Evolutionary conservation across 1,284 basidiomycete genomes (phyloP).

Genomic region (Wallemia mellicola): DNA sequence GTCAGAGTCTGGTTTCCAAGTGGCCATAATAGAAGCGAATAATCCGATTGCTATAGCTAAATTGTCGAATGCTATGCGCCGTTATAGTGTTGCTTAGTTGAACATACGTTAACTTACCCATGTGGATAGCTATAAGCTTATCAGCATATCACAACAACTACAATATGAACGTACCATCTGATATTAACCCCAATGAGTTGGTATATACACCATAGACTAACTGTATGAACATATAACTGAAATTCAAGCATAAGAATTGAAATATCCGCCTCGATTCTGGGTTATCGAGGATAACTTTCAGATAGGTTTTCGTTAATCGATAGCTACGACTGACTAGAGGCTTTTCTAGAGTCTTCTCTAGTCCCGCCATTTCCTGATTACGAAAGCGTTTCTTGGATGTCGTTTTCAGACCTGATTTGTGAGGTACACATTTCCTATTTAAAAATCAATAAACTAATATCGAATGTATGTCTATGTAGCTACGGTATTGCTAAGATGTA

Average conservation of each 20-base stretch:
- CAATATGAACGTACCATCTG: slow-evolving; percentile 39
- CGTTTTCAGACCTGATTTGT: not conserved
- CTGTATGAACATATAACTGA: slow-evolving; percentile 84
- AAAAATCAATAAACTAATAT: too few species aligned
- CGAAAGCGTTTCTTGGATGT: too few species aligned
- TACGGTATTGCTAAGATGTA: too few species aligned
- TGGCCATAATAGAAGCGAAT: slow-evolving; percentile 88
- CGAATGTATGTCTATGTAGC: too few species aligned
- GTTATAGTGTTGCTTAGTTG: not conserved
- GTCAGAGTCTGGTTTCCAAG: slow-evolving; percentile 73
- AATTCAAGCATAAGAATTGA: slow-evolving; percentile 79
- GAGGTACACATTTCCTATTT: not conserved
- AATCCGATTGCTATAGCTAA: slow-evolving; percentile 88
- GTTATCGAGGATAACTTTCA: slow-evolving; percentile 67
- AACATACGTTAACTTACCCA: not conserved
- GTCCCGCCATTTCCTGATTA: not conserved
- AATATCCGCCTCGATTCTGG: slow-evolving; percentile 83
- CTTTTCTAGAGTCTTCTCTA: not conserved
- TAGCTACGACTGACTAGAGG: not conserved
- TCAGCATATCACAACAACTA: not conserved
- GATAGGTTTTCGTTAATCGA: slow-evolving; percentile 26
- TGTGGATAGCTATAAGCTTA: not conserved
- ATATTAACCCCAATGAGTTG: slow-evolving; percentile 83
- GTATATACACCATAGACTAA: slow-evolving; percentile 94
- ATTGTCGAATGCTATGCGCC: slow-evolving; percentile 82